Evolutionary conservation across 2,329 filamentous ascomycete genomes (phyloP).

Genomic region (Cadophora gregata): DNA sequence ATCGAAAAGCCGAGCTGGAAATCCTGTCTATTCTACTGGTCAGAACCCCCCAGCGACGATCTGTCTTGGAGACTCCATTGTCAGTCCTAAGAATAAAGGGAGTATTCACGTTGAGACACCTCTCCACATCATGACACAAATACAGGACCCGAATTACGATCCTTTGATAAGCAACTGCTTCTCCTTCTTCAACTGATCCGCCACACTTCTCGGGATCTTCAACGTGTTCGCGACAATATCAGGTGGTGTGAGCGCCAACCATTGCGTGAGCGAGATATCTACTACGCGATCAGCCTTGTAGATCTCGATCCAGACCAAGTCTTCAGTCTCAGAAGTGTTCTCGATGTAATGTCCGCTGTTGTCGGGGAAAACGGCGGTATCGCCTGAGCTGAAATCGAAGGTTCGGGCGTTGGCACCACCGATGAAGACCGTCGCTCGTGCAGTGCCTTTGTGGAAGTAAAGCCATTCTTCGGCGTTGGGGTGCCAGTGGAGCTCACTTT

Average conservation of each 20-base stretch:
- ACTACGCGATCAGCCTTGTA: conserved; percentile 71
- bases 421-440: conserved; percentile 68
- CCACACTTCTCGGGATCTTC: conserved; percentile 63
- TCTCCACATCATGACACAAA: neutral
- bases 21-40: too few species aligned
- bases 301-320: conserved; percentile 71
- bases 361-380: conserved; percentile 71
- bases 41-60: too few species aligned
- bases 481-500: conserved; percentile 9
- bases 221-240: conserved; percentile 65
- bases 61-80: too few species aligned
- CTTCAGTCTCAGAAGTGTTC: conserved; percentile 67
- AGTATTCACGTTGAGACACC: too few species aligned
- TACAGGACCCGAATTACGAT: neutral
- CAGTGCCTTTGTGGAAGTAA: conserved; percentile 70
- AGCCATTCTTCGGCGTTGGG: conserved; percentile 67
- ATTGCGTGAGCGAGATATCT: conserved; percentile 71
- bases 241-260: conserved; percentile 70
- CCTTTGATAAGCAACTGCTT: conserved; percentile 61
- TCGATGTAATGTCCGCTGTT: conserved; percentile 73
- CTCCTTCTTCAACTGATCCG: conserved; percentile 64
- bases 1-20: too few species aligned
- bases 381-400: conserved; percentile 71
- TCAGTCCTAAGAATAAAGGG: too few species aligned
- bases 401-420: conserved; percentile 66